A percentile compares a stretch with the other conserved stretches of the same genome.
These are phyloP conservation scores for Ambrosia artemisiifolia DNA, from an alignment of 129 eudicot genomes.

Conservation along the genomic window DNA sequence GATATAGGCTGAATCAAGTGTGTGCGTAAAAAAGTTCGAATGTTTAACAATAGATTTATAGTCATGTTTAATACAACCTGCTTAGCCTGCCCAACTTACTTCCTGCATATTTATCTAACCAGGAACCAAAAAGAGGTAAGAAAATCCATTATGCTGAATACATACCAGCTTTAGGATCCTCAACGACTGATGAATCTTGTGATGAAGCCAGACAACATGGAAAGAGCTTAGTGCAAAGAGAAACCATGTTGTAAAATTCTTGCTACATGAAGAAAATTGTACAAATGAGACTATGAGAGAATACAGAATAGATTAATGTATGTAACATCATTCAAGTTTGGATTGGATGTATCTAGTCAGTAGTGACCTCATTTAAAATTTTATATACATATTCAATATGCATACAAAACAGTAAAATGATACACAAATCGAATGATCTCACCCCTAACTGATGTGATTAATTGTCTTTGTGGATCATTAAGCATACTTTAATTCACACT, in stretches of 20 bases:
- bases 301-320: background rate
- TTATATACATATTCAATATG: too few relatives aligned
- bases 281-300: background rate
- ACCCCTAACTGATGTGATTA: too few relatives aligned
- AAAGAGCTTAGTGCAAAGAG: slow-evolving; percentile 47
- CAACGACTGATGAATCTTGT: slow-evolving; percentile 40
- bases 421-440: too few relatives aligned
- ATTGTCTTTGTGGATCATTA: too few relatives aligned
- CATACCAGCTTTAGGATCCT: slow-evolving; percentile 45
- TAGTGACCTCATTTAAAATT: slow-evolving; percentile 6
- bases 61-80: background rate
- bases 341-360: background rate
- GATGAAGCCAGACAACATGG: slow-evolving; percentile 49
- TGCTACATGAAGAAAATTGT: slow-evolving; percentile 1
- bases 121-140: background rate
- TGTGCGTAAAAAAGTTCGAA: too few relatives aligned
- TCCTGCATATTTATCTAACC: background rate
- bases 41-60: background rate
- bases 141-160: background rate
- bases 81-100: background rate
- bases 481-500: too few relatives aligned
- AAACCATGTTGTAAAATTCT: slow-evolving; percentile 42
- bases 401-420: too few relatives aligned
- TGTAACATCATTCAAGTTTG: background rate
- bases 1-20: background rate